Conservation (phyloP, 139 green algal genomes). For the Chlamydomonas sp. region DNA sequence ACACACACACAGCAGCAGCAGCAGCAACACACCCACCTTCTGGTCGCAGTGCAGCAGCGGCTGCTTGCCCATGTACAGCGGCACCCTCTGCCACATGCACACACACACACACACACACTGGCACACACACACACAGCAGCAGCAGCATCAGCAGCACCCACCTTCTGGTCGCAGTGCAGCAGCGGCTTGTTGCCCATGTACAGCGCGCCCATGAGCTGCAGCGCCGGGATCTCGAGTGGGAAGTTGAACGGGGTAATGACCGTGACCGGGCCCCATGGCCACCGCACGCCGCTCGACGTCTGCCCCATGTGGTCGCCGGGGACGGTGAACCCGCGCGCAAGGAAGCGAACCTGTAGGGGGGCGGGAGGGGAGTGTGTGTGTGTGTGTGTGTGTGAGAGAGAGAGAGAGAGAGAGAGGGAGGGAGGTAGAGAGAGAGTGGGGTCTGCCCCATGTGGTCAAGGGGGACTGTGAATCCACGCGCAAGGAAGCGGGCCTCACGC, state of each 20-base stretch:
- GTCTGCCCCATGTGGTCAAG: too few relatives aligned
- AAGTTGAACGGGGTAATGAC: slow-evolving; percentile 99
- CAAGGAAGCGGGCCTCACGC: too few relatives aligned
- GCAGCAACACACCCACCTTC: slow-evolving; percentile 41
- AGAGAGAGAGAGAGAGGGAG: too few relatives aligned
- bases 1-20: not conserved
- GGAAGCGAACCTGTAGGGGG: slow-evolving; percentile 75
- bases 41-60: slow-evolving; percentile 85
- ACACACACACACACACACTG: too few relatives aligned
- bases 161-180: slow-evolving; percentile 81
- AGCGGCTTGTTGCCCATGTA: slow-evolving; percentile 98
- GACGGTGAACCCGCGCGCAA: slow-evolving; percentile 73
- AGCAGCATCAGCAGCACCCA: slow-evolving; percentile 19
- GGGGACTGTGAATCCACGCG: too few relatives aligned
- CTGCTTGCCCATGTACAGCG: slow-evolving; percentile 99
- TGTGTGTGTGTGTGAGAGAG: too few relatives aligned
- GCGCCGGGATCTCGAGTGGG: slow-evolving; percentile 92
- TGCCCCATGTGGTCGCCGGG: slow-evolving; percentile 89
- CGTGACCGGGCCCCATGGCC: slow-evolving; percentile 83
- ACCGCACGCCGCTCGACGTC: slow-evolving; percentile 70
- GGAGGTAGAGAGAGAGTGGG: too few relatives aligned
- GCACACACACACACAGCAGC: not conserved
- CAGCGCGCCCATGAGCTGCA: slow-evolving; percentile 96
- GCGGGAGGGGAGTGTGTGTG: too few relatives aligned
- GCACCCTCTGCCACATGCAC: too few relatives aligned